Base-by-base conservation (phyloP, 257 asterid species). In the Solanum sitiens region DNA sequence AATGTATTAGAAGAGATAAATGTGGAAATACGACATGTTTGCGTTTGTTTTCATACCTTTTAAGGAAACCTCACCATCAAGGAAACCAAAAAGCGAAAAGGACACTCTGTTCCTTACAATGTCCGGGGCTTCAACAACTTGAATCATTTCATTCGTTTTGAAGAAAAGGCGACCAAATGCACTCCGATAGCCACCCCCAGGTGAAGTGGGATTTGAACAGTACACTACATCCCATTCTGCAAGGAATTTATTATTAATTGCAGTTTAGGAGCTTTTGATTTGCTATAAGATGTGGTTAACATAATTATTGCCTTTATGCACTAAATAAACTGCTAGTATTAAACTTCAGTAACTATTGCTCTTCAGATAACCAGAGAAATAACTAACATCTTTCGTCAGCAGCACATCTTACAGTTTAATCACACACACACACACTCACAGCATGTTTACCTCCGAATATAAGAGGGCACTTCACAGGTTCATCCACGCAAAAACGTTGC, bases 181-280 rank as follows among this genome's bases (percentile, higher is more conserved):
- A 88, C 98, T 95, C 87, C 98, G 88, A 89, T 89, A 97, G 83
- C 96, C 97, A 30, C 98, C 98, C 32, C 98, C 98, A 23, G 99
- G 98, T 11, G 98, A 97, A 6, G 98, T 95, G 25, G 98, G 98
- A 53, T 93, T 95, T 44, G 98, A 97, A 86, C 98, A 94, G 84
- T 95, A 97, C 89, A 91, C 86, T 23, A 97, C 98, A 90, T 95
- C 98, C 98, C 99, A 97, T 86, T 97, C 99, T 96, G 90, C 86
- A 79, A 73, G 71, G 44, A 89, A 88, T 21, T 80, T 35, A 16
- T 77, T 70, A 11, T 44, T 59, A 20, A 3, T 18, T 47, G 70
- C 68, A 45, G 42, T 82, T 30, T 50, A 30, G 85, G 27, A 80
- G 45, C 85, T 13, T 76, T 53, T 47, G 20, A 45, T 47, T 82